phyloP scores from a whole-genome alignment of 2,329 filamentous ascomycete species.

The Fusarium metavorans region DNA sequence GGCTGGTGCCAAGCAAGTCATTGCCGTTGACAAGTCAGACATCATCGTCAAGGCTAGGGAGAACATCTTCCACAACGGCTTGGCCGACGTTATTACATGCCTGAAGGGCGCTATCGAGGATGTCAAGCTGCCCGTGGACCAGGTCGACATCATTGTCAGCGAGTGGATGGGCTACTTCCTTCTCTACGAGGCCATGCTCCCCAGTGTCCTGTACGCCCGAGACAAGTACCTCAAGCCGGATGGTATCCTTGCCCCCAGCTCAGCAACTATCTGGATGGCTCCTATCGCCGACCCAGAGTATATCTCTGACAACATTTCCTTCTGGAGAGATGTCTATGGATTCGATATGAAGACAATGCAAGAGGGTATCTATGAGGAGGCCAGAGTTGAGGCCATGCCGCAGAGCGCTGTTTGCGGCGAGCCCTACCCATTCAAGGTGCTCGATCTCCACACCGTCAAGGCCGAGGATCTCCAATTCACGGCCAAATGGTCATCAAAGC shows the following conservation, averaged over 20 bases:
- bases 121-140: slow-evolving; percentile 78
- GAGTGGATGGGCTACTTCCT: slow-evolving; percentile 99
- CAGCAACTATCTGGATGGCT: slow-evolving; percentile 85
- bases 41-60: slow-evolving; percentile 90
- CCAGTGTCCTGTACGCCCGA: slow-evolving; percentile 88
- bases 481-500: slow-evolving; percentile 71
- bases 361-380: slow-evolving; percentile 82
- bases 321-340: slow-evolving; percentile 94
- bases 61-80: slow-evolving; percentile 84
- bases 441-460: slow-evolving; percentile 81
- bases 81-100: slow-evolving; percentile 80
- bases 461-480: slow-evolving; percentile 82
- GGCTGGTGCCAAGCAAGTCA: slow-evolving; percentile 86
- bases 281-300: slow-evolving; percentile 84
- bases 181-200: slow-evolving; percentile 95
- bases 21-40: slow-evolving; percentile 91
- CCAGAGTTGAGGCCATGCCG: slow-evolving; percentile 80
- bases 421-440: slow-evolving; percentile 75
- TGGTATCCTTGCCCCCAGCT: slow-evolving; percentile 88
- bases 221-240: slow-evolving; percentile 85
- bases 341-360: slow-evolving; percentile 96
- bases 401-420: slow-evolving; percentile 69
- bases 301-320: slow-evolving; percentile 80
- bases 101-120: slow-evolving; percentile 91
- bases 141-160: slow-evolving; percentile 94